A percentile compares a stretch with the other conserved stretches of the same genome.
Conservation (phyloP, 176 grass and related monocot genomes). For the Oryza nivara region DNA sequence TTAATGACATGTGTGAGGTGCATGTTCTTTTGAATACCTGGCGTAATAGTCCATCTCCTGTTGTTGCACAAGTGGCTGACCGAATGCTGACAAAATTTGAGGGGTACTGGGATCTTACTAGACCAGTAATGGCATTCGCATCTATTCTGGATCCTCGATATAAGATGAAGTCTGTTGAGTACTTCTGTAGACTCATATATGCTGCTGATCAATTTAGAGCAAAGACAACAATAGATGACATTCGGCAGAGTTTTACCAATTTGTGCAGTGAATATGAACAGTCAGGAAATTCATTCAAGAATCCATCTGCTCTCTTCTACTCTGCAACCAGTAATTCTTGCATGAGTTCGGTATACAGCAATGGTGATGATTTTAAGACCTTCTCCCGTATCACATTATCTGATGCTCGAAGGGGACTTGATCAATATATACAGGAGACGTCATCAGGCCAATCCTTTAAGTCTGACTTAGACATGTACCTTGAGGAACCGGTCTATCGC, state of each 20-base stretch:
- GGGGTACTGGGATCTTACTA: conserved; percentile 75
- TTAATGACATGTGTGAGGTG: conserved; percentile 95
- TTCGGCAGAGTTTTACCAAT: conserved; percentile 74
- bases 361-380: conserved; percentile 75
- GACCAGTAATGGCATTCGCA: conserved; percentile 85
- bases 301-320: conserved; percentile 72
- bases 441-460: conserved; percentile 89
- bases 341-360: conserved; percentile 59
- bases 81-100: conserved; percentile 93
- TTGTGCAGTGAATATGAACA: conserved; percentile 92
- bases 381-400: conserved; percentile 88
- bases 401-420: conserved; percentile 90
- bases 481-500: conserved; percentile 91
- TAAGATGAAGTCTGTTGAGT: conserved; percentile 99
- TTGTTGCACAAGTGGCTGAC: conserved; percentile 73
- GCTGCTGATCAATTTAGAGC: conserved; percentile 68
- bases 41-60: conserved; percentile 68
- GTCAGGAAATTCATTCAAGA: conserved; percentile 75
- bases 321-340: conserved; percentile 63
- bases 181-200: conserved; percentile 91
- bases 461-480: conserved; percentile 95
- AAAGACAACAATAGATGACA: conserved; percentile 71
- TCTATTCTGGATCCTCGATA: conserved; percentile 98
- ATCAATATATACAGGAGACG: conserved; percentile 97
- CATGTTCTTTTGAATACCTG: conserved; percentile 93